Percentiles rank a stretch among this genome's conserved stretches.
Conservation (phyloP, 1,284 basidiomycete species). For the Ganoderma lucidum region DNA sequence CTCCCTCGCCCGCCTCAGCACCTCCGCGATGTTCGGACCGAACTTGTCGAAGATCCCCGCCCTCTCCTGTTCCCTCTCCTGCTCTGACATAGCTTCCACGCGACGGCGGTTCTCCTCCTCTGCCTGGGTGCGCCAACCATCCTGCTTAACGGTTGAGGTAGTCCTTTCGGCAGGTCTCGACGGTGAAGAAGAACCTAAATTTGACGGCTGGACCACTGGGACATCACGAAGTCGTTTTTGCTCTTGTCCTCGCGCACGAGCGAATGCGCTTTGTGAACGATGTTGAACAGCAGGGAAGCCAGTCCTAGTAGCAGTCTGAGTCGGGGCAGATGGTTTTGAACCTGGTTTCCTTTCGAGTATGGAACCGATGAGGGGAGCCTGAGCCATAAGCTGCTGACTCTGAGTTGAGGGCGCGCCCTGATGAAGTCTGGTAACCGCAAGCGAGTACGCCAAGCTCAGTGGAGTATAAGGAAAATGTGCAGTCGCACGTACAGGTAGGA, state of each 20-base stretch:
- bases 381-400: slow-evolving; percentile 18
- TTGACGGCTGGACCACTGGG: slow-evolving; percentile 28
- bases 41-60: slow-evolving; percentile 73
- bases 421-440: neutral
- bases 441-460: neutral
- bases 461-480: neutral
- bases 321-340: slow-evolving; percentile 39
- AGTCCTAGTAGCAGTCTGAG: slow-evolving; percentile 43
- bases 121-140: slow-evolving; percentile 43
- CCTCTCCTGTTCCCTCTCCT: slow-evolving; percentile 55
- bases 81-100: slow-evolving; percentile 54
- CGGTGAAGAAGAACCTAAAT: neutral
- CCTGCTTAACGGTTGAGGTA: neutral
- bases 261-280: slow-evolving; percentile 70
- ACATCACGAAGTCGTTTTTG: slow-evolving; percentile 35
- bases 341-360: slow-evolving; percentile 62
- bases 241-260: slow-evolving; percentile 48
- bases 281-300: slow-evolving; percentile 70
- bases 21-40: slow-evolving; percentile 66
- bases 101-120: slow-evolving; percentile 52
- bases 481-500: neutral
- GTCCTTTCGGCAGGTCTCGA: neutral
- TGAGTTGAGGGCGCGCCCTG: too few species aligned
- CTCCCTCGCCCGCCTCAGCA: slow-evolving; percentile 61
- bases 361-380: slow-evolving; percentile 56